Conservation (phyloP, 768 basidiomycete genomes). For the Leucogyrophana mollusca region DNA sequence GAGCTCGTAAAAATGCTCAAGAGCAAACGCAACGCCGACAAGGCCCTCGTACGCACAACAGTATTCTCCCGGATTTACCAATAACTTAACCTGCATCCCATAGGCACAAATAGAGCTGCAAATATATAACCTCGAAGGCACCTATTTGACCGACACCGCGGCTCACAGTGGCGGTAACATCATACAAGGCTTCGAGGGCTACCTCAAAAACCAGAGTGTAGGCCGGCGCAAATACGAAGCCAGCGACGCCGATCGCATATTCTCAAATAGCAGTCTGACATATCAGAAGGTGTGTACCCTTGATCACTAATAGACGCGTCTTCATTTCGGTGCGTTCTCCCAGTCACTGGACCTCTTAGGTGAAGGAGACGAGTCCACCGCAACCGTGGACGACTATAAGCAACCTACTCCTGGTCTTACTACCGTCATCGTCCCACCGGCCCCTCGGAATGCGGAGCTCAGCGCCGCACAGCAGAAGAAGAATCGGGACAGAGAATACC, state of each 20-base stretch:
- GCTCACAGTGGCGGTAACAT: conserved; percentile 81
- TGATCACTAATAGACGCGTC: conserved; percentile 1
- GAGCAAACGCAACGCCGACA: conserved; percentile 75
- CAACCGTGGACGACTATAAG: conserved; percentile 63
- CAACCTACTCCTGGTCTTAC: conserved; percentile 71
- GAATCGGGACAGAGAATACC: conserved; percentile 78
- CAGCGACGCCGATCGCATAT: conserved; percentile 74
- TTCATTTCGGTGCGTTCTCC: conserved; percentile 3
- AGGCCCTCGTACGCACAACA: conserved; percentile 59
- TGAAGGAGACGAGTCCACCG: conserved; percentile 62
- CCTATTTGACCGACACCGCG: conserved; percentile 77
- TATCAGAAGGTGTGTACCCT: conserved; percentile 58
- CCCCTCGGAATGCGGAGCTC: conserved; percentile 64
- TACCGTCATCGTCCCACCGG: conserved; percentile 76
- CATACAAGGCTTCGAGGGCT: conserved; percentile 84
- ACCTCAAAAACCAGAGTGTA: conserved; percentile 65
- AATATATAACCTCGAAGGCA: conserved; percentile 74
- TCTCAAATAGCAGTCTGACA: conserved; percentile 79
- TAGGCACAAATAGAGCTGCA: conserved; percentile 78
- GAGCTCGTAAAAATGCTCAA: conserved; percentile 72
- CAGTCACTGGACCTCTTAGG: conserved; percentile 76
- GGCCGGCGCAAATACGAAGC: conserved; percentile 70
- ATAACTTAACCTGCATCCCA: conserved; percentile 1
- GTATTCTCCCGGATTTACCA: no score
- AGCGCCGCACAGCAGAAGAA: conserved; percentile 75